Evolutionary conservation across 805 yeast species (phyloP).

Genomic region (Yamadazyma paraphyllophila): DNA sequence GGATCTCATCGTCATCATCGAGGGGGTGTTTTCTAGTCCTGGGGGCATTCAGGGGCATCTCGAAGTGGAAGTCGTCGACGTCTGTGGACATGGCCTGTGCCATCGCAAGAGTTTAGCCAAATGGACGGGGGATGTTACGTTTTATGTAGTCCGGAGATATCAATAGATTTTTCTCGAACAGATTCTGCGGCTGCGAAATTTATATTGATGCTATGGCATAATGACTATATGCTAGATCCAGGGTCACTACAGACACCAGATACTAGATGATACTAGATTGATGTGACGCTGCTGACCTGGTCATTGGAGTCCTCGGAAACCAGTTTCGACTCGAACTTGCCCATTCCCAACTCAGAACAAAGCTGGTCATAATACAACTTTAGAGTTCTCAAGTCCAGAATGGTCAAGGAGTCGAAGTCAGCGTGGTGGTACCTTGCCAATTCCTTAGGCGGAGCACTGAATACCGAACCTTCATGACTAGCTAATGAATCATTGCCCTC

Average conservation of each 20-base stretch:
- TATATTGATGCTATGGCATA: neutral
- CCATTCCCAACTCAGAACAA: constrained; percentile 22
- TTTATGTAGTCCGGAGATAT: neutral
- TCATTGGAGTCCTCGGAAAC: constrained; percentile 10
- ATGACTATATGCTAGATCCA: constrained; percentile 10
- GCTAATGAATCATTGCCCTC: constrained; percentile 12
- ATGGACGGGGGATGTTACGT: too few relatives aligned
- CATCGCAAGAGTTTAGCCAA: too few relatives aligned
- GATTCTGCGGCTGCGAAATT: constrained; percentile 5
- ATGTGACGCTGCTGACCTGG: constrained; percentile 9
- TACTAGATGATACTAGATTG: too few relatives aligned
- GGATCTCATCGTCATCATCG: constrained; percentile 9
- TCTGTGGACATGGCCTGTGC: too few relatives aligned
- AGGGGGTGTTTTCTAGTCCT: constrained; percentile 4
- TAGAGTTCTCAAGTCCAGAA: constrained; percentile 32
- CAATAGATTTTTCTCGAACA: constrained; percentile 8
- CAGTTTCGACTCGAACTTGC: constrained; percentile 15
- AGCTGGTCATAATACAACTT: constrained; percentile 39
- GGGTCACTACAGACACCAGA: too few relatives aligned
- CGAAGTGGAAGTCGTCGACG: too few relatives aligned
- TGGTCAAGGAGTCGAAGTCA: constrained; percentile 36
- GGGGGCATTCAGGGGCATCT: too few relatives aligned
- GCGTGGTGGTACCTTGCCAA: constrained; percentile 31
- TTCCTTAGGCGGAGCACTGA: constrained; percentile 22
- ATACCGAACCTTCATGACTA: constrained; percentile 21